Conservation (phyloP, 495 filamentous ascomycete genomes). For the Lindgomyces ingoldianus region DNA sequence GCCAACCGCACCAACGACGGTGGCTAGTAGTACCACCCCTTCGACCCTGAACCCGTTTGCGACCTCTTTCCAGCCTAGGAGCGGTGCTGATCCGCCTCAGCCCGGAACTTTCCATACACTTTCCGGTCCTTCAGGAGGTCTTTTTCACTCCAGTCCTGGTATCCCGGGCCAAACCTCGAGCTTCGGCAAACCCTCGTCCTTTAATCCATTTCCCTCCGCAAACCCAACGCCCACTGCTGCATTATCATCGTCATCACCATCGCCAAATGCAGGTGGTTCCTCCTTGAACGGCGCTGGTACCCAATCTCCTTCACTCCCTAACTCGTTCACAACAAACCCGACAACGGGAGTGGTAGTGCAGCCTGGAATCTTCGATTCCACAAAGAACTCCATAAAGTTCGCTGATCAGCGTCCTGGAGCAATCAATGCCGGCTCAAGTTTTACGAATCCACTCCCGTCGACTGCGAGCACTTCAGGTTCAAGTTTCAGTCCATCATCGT, state of each 20-base stretch:
- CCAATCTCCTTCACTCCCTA: background rate
- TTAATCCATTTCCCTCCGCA: background rate
- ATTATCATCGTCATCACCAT: background rate
- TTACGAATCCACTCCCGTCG: background rate
- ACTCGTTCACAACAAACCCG: background rate
- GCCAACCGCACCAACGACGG: background rate
- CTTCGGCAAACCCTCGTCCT: background rate
- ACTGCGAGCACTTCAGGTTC: background rate
- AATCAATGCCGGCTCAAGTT: background rate
- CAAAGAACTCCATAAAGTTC: slow-evolving; percentile 18
- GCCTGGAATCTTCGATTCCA: slow-evolving; percentile 9
- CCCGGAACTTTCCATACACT: background rate
- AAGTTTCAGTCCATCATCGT: background rate
- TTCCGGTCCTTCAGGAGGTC: background rate
- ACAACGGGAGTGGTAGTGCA: background rate
- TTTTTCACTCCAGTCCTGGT: background rate
- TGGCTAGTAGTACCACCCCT: too few species aligned
- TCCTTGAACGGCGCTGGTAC: background rate
- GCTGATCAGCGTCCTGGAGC: background rate
- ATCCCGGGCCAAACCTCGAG: background rate
- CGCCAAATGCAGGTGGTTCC: too few species aligned
- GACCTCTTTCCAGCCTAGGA: background rate
- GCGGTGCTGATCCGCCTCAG: background rate
- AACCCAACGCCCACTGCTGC: background rate
- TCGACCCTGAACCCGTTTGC: slow-evolving; percentile 4